A percentile compares a stretch with the other conserved stretches of the same genome.
These are phyloP conservation scores for Chlorella sorokiniana DNA, from an alignment of 139 green algal genomes.

Conservation along the genomic window DNA sequence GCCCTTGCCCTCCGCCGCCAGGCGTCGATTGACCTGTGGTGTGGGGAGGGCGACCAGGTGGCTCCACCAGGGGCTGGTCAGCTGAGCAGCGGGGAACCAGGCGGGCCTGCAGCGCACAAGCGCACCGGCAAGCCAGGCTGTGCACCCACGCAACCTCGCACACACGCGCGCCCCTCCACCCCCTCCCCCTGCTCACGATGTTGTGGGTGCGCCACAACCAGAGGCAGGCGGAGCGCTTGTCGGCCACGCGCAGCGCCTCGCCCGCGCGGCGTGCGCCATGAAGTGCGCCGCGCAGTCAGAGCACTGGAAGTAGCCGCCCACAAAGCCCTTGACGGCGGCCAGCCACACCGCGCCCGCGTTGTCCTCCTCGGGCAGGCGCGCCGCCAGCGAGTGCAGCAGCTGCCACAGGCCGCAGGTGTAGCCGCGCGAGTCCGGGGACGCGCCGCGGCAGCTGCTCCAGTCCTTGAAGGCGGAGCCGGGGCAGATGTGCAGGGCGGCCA, in stretches of 20 bases:
- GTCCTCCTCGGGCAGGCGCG: constrained; percentile 32
- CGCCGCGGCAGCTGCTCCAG: constrained; percentile 62
- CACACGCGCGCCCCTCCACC: no score
- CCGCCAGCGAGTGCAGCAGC: constrained; percentile 70
- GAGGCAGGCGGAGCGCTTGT: constrained; percentile 56
- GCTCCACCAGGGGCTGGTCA: not conserved
- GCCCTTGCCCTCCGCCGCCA: constrained; percentile 51
- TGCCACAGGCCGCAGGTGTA: constrained; percentile 83
- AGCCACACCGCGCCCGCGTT: constrained; percentile 45
- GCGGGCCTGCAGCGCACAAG: not conserved
- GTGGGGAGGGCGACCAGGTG: not conserved
- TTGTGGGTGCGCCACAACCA: constrained; percentile 88
- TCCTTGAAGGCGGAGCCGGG: constrained; percentile 33
- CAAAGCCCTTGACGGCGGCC: constrained; percentile 53
- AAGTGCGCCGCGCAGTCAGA: constrained; percentile 64
- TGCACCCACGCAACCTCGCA: not conserved
- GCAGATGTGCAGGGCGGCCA: constrained; percentile 45
- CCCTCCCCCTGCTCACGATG: constrained; percentile 39
- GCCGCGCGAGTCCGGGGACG: constrained; percentile 50
- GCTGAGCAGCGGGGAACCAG: not conserved
- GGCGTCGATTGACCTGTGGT: constrained; percentile 70
- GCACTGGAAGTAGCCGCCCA: constrained; percentile 64
- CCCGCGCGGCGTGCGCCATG: constrained; percentile 36
- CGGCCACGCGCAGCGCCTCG: constrained; percentile 50
- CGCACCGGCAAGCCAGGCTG: no score